Base-by-base conservation (phyloP, 345 rosid genomes). In the Anastatica hierochuntica region DNA sequence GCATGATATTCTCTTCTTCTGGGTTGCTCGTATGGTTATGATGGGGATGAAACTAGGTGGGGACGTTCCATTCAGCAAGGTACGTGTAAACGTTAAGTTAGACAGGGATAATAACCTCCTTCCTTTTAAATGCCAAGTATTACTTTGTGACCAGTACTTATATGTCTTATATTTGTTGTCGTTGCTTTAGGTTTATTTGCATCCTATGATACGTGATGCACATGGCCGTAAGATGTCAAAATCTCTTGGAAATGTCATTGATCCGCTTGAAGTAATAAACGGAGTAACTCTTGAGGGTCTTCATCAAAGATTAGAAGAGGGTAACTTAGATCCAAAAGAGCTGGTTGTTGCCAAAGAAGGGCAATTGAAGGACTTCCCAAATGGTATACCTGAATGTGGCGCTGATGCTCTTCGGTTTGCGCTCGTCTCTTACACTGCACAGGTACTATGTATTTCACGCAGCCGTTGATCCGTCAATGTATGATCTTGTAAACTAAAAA, bases 11-110 rank as follows among this genome's bases (percentile, higher is more conserved):
- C 73, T 88, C 38, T 92, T 88, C 53, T 92, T 92, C 52, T 92
- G 98, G 97, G 97, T 92, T 72, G 98, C 95, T 62, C 84, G 97
- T 27, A 92, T 88, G 98, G 97, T 88, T 59, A 85, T 88, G 97
- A 50, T 81, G 65, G 90, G 98, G 56, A 83, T 83, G 43, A 74
- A 73, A 66, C 66, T 92, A 56, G 86, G 95, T 59, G 90, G 94
- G 43, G 94, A 88, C 43, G 88, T 88, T 48, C 97, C 98, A 20
- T 92, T 92, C 52, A 76, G 77, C 37, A 81, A 83, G 90, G 96
- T 88, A 51, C 52, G 70, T 53, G 16, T 10, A 63, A 56, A 49
- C 27, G 55, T 12, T 45, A n/a, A 31, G 36, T 24, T 31, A 54
- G 41, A 39, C 3, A 33, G 6, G 43, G 47, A 42, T 38, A 23